Conservation (phyloP, 2,329 filamentous ascomycete species). For the Microascus cirrosus region DNA sequence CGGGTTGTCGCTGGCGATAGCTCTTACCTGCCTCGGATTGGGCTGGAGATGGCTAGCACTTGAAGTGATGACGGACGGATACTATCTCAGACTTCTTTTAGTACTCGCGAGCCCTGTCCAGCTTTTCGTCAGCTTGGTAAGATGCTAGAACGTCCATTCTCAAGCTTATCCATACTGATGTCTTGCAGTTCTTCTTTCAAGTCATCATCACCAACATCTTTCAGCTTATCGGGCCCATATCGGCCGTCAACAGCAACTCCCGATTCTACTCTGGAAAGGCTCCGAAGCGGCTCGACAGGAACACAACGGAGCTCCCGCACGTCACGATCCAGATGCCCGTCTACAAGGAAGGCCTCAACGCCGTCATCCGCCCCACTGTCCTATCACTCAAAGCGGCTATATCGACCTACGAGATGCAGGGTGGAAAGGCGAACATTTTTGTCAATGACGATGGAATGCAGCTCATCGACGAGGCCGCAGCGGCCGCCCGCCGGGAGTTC, state of each 20-base stretch:
- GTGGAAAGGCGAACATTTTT: conserved; percentile 39
- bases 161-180: conserved; percentile 3
- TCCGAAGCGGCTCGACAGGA: conserved; percentile 17
- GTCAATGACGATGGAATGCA: conserved; percentile 55
- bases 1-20: conserved; percentile 37
- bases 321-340: conserved; percentile 34
- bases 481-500: conserved; percentile 30
- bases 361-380: conserved; percentile 36
- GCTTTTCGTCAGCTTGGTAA: conserved; percentile 40
- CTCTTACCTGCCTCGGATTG: conserved; percentile 39
- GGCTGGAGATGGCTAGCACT: conserved; percentile 45
- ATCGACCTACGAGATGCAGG: conserved; percentile 34
- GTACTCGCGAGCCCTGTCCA: conserved; percentile 39
- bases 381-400: conserved; percentile 36
- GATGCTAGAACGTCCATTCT: not conserved
- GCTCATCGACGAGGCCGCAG: conserved; percentile 30
- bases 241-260: conserved; percentile 28
- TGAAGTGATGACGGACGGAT: conserved; percentile 39
- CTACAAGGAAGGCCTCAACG: conserved; percentile 25
- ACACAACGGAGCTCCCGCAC: conserved; percentile 23
- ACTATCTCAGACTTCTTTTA: conserved; percentile 42
- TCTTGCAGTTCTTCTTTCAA: conserved; percentile 30
- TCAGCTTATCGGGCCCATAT: conserved; percentile 37
- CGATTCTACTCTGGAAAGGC: conserved; percentile 29
- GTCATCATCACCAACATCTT: conserved; percentile 24